Base-by-base conservation (phyloP, 768 basidiomycete species). In the Russula vinacea region DNA sequence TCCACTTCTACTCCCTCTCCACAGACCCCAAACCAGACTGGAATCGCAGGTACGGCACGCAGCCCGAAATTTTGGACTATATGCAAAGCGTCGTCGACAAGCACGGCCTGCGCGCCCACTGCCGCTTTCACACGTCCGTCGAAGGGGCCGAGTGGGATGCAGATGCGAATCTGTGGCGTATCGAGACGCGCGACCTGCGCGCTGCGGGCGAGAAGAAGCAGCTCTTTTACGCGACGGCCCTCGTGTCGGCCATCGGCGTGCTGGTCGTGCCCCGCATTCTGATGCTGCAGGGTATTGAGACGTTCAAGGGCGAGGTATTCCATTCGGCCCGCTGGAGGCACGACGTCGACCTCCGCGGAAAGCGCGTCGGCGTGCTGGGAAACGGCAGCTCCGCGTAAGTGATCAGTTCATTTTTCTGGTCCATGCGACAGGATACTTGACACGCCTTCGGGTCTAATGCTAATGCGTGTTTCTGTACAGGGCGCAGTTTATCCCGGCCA, bases 241-340 rank as follows among this genome's bases (percentile, higher is more conserved):
- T 77, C 58, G 70, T 76, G 47, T 71, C 71, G 5, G 76, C 74
- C 39, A 67, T 69, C n/a, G 73, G 73, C 32, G 17, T 58, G 4
- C 67, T 76, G 5, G 61, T 70, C 44, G 70, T 67, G 26, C 73
- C 71, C 32, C 66, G 68, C 17, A 70, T 64, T 58, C 67, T 73
- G 4, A 69, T 68, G 5, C 47, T 78, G 2, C 65, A 67, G 0
- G 75, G 74, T 6, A 57, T 64, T 11, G 70, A 72, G n/a, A 35
- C 24, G 10, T 87, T 85, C 69, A 73, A 77, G 55, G 86, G 85
- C 1, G 69, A 73, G 16, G 61, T 77, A 19, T 87, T 80, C 73
- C 86, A 86, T 73, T 83, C 84, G 39, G 80, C 82, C 22, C 71
- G 73, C 62, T 81, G 86, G 87, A 73, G 77, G 51, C 80, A 83